Base-by-base conservation (phyloP, 1,284 basidiomycete genomes). In the Athelia psychrophila region DNA sequence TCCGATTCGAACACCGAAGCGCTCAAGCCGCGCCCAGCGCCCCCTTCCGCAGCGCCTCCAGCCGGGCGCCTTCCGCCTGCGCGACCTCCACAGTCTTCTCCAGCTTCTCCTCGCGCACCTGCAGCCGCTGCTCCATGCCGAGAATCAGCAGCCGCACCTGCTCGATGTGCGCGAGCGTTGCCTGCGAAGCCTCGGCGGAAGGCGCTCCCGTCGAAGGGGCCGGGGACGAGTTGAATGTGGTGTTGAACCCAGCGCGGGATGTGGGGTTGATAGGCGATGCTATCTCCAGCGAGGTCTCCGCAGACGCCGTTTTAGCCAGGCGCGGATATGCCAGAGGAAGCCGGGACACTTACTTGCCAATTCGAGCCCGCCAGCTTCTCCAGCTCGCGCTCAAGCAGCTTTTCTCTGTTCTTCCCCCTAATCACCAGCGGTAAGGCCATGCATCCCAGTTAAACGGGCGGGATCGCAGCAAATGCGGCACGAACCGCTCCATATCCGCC, bases 41-140 rank as follows among this genome's bases (percentile, higher is more conserved):
- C 54, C 74, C 72, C 59, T 71, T 72, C 52, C 70, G 65, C 47
- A 76, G 53, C 49, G 74, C 68, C 55, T 84, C 80, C 57, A 78
- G 83, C 57, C 71, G 76, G 44, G 67, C 65, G 15, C 76, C 73
- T 60, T 88, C 84, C 12, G 63, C 66, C 60, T 88, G 84, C 2
- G 87, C 87, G 23, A 73, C 75, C 60, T 82, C 76, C 12, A 89
- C 69, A 22, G 72, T 79, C 65, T 85, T 82, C 12, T 67, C 59
- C 24, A 91, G 68, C 60, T 81, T 82, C 36, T 82, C 80, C 58
- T 90, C 84, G 36, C 86, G 76, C 23, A 66, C 68, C 55, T 86
- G 78, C 56, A 90, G 71, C 47, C 86, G 77, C 58, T 89, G 81
- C 56, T 89, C 86, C 84, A 91, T 89, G 0, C 88, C 88, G 15